phyloP scores from a whole-genome alignment of 208 protist species.

The Borovskyia barvae region DNA sequence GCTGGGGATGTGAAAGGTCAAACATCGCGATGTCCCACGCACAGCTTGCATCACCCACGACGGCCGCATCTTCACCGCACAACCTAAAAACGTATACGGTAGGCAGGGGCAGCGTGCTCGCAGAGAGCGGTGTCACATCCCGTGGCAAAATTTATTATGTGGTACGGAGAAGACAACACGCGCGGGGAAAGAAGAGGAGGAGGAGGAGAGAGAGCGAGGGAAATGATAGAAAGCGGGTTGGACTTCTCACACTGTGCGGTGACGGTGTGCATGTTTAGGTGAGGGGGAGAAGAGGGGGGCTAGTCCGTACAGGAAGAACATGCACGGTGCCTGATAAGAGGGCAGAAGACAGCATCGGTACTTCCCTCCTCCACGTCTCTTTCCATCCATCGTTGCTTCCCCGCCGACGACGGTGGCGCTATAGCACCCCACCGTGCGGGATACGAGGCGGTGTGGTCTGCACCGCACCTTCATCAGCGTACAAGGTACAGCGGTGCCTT shows the following conservation, averaged over 20 bases:
- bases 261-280: not conserved
- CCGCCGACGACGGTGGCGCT: not conserved
- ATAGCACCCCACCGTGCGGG: not conserved
- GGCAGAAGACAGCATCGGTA: not conserved
- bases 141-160: too few species aligned
- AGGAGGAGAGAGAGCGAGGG: not conserved
- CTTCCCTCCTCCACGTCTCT: not conserved
- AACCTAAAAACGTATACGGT: too few species aligned
- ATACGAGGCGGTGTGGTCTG: not conserved
- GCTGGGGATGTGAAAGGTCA: slow-evolving; percentile 22
- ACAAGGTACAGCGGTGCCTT: too few species aligned
- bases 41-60: not conserved
- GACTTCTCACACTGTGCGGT: not conserved
- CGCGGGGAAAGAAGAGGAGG: not conserved
- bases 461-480: too few species aligned
- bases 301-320: not conserved
- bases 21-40: not conserved
- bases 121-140: too few species aligned
- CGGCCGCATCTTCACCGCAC: slow-evolving; percentile 10
- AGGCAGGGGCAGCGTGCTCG: too few species aligned
- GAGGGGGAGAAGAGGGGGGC: too few species aligned
- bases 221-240: not conserved
- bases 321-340: not conserved
- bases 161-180: not conserved
- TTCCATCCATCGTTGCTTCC: not conserved